Conservation (phyloP, 306 rosid genomes). For the Quercus alba region DNA sequence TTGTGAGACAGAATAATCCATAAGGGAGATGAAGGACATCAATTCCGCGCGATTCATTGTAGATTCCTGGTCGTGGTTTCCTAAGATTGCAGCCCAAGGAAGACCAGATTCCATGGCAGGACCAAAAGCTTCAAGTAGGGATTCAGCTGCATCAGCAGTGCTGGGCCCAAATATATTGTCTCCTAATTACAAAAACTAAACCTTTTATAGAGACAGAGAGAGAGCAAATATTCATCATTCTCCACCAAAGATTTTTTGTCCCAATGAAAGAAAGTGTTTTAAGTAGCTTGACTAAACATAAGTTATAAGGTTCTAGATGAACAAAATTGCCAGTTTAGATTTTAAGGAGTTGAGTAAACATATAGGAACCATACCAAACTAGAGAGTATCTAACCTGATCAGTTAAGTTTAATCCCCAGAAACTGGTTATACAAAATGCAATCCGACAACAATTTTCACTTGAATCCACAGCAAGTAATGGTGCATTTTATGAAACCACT, state of each 20-base stretch:
- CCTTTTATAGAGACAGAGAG: constrained; percentile 17
- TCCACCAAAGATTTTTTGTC: background rate
- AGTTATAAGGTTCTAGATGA: background rate
- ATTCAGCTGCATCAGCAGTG: constrained; percentile 79
- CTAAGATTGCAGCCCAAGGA: constrained; percentile 96
- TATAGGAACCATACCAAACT: background rate
- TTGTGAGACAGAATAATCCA: constrained; percentile 86
- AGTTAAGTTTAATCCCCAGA: background rate
- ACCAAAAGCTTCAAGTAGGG: constrained; percentile 69
- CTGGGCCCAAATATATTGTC: constrained; percentile 89
- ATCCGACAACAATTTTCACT: too few relatives aligned
- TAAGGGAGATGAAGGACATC: constrained; percentile 75
- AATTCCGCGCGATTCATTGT: constrained; percentile 75
- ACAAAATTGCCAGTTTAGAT: background rate
- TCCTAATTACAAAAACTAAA: constrained; percentile 45
- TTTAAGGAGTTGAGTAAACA: background rate
- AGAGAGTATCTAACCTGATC: background rate
- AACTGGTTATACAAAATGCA: too few relatives aligned
- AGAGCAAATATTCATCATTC: background rate
- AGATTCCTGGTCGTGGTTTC: constrained; percentile 97
- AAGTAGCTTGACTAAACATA: background rate
- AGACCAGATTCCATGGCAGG: constrained; percentile 78
- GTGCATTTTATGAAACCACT: background rate
- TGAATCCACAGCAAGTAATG: too few relatives aligned
- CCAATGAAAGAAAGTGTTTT: background rate